These are phyloP conservation scores for Cyanidioschyzon merolae DNA, from an alignment of 23 red algal genomes.

Conservation along the genomic window DNA sequence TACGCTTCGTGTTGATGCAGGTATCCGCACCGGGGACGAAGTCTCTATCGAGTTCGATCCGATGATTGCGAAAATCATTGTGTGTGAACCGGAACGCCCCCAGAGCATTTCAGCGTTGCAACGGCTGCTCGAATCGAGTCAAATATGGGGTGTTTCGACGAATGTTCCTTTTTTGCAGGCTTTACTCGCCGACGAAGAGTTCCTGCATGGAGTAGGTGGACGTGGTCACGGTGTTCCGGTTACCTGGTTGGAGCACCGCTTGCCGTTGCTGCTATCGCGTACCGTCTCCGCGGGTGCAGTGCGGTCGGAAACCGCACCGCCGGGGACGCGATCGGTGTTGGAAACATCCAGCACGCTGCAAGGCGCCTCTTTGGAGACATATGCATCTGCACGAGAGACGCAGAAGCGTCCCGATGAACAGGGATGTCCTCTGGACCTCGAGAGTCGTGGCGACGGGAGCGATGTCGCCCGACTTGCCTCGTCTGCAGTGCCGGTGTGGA, in stretches of 20 bases:
- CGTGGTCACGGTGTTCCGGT: not conserved
- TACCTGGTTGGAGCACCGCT: slow-evolving; percentile 8
- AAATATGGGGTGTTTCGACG: slow-evolving; percentile 16
- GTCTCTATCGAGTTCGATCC: slow-evolving; percentile 22
- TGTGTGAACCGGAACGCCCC: not conserved
- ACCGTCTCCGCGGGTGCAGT: not conserved
- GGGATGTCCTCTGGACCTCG: not conserved
- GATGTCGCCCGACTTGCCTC: not conserved
- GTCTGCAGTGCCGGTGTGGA: not conserved
- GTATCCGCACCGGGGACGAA: slow-evolving; percentile 11
- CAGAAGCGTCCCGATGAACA: not conserved
- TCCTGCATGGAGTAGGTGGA: not conserved
- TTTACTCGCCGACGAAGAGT: slow-evolving; percentile 8
- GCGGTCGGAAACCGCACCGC: not conserved
- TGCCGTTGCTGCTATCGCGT: not conserved
- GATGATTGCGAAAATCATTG: slow-evolving; percentile 34
- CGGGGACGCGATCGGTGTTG: not conserved
- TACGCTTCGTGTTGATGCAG: slow-evolving; percentile 7
- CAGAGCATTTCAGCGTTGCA: not conserved
- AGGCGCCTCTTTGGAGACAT: not conserved
- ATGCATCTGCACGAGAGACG: too few species aligned
- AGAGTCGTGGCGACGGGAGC: not conserved
- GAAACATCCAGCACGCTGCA: not conserved
- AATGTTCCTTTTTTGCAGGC: slow-evolving; percentile 21
- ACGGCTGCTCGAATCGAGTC: not conserved